Evolutionary conservation across 2,329 filamentous ascomycete genomes (phyloP).

Genomic region (Pseudogymnoascus sp.): DNA sequence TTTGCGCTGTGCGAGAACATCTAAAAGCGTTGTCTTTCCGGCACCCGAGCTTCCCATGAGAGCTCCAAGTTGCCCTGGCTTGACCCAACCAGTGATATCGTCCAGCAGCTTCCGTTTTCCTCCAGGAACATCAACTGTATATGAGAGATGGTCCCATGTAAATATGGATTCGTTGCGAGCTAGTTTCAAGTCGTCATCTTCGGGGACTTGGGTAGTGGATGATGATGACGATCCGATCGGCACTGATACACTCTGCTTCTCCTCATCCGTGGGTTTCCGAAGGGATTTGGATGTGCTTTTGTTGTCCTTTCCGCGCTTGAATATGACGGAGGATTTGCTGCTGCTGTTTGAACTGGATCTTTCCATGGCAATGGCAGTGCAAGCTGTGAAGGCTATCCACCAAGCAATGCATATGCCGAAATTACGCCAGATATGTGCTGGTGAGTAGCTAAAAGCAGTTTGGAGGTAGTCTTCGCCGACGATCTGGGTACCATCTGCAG

Average conservation of each 20-base stretch:
- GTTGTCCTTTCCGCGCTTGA: slow-evolving; percentile 48
- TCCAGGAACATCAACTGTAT: slow-evolving; percentile 56
- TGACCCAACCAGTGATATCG: slow-evolving; percentile 75
- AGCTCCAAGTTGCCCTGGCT: slow-evolving; percentile 63
- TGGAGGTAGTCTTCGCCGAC: slow-evolving; percentile 53
- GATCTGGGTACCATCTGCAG: slow-evolving; percentile 40
- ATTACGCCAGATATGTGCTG: slow-evolving; percentile 51
- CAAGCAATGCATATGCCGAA: slow-evolving; percentile 57
- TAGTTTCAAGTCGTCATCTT: slow-evolving; percentile 35
- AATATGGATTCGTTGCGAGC: slow-evolving; percentile 61
- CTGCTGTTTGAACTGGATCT: slow-evolving; percentile 16
- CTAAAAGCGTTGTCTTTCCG: slow-evolving; percentile 81
- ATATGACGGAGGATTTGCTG: slow-evolving; percentile 34
- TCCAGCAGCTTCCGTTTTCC: slow-evolving; percentile 66
- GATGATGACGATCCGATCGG: slow-evolving; percentile 15
- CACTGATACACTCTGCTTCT: slow-evolving; percentile 13
- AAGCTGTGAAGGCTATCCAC: slow-evolving; percentile 51
- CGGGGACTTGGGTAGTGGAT: background rate
- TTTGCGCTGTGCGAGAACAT: slow-evolving; percentile 76
- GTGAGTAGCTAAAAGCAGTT: slow-evolving; percentile 46
- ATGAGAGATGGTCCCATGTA: slow-evolving; percentile 66
- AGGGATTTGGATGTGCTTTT: slow-evolving; percentile 17
- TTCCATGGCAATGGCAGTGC: slow-evolving; percentile 37
- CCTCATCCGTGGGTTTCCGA: slow-evolving; percentile 6
- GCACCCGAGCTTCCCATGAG: slow-evolving; percentile 63